Base-by-base conservation (phyloP, 441 rosid genomes). In the Erodium texanum region DNA sequence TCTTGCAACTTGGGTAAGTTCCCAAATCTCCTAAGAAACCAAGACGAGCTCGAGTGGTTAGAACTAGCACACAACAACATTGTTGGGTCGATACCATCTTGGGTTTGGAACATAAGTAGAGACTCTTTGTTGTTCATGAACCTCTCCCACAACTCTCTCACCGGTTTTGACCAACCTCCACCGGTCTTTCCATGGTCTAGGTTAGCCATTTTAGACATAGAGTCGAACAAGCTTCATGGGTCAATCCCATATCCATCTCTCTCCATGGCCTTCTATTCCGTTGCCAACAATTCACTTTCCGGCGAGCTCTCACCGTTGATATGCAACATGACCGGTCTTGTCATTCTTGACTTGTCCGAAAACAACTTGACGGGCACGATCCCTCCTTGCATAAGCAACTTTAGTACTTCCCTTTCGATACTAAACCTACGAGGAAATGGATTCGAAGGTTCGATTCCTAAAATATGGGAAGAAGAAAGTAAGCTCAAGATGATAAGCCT, bases 331-430 rank as follows among this genome's bases (percentile, higher is more conserved):
- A 72, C 59, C 0, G 71, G 27, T 7, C 59, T 79, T 0, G 7
- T 24, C 1, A 59, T 74, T 64, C 66, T 79, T 5, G 81, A 76
- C 62, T 67, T 79, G 70, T 75, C 78, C 1, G 62, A 63, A 24
- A 73, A 71, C 65, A 54, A 45, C 68, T 74, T 78, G 15, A 67
- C 45, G 0, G 75, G 77, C 7, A 41, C 43, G 6, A 66, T 78
- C 24, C 78, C 75, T 8, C 24, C 16, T n/a, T 78, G 79, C n/a
- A 11, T 69, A 24, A 63, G 67, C 48, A 9, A 3, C 9, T 64
- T 23, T 3, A 75, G 68, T 14, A 18, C 4, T 8, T 3, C 12
- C 0, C 71, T 74, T 3, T n/a, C 23, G 0, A 48, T 72, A 16
- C 20, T 76, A 18, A 56, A 77, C 69, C 59, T 80, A 10, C 54